phyloP scores from a whole-genome alignment of 1,139 yeast species.

The Saccharomycopsis phalli region DNA sequence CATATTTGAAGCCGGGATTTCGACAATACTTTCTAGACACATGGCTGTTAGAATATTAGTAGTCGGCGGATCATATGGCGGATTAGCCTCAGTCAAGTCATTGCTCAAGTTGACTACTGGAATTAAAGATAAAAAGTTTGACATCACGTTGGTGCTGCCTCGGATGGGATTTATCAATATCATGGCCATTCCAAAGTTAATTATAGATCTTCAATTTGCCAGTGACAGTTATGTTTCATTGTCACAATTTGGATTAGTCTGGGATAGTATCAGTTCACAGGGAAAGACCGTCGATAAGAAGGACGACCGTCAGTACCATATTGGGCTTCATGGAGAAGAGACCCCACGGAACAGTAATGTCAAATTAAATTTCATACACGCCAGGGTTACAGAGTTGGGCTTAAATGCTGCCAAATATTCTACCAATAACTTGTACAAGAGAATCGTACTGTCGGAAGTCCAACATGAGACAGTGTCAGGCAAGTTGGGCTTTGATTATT shows the following conservation, averaged over 20 bases:
- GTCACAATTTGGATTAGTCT: constrained; percentile 22
- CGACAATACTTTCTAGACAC: no score
- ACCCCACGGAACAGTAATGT: constrained; percentile 18
- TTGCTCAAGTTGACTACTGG: constrained; percentile 29
- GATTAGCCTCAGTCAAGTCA: constrained; percentile 35
- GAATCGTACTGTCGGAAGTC: neutral
- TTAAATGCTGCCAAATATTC: constrained; percentile 26
- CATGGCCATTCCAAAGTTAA: constrained; percentile 42
- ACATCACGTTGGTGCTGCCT: constrained; percentile 40
- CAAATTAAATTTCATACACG: constrained; percentile 32
- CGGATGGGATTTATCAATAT: constrained; percentile 44
- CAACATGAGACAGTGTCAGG: neutral
- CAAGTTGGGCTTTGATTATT: constrained; percentile 35
- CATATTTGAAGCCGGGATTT: no score
- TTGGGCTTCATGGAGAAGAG: constrained; percentile 3
- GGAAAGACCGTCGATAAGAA: neutral
- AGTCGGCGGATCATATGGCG: constrained; percentile 49
- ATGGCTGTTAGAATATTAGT: constrained; percentile 30
- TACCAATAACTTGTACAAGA: constrained; percentile 15
- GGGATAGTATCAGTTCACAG: constrained; percentile 1
- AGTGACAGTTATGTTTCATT: constrained; percentile 31
- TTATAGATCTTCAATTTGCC: constrained; percentile 41
- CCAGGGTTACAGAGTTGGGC: constrained; percentile 31
- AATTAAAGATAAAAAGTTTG: neutral
- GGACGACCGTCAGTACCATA: neutral